Evolutionary conservation across 2,329 filamentous ascomycete species (phyloP).

Genomic region (Talaromyces funiculosus): DNA sequence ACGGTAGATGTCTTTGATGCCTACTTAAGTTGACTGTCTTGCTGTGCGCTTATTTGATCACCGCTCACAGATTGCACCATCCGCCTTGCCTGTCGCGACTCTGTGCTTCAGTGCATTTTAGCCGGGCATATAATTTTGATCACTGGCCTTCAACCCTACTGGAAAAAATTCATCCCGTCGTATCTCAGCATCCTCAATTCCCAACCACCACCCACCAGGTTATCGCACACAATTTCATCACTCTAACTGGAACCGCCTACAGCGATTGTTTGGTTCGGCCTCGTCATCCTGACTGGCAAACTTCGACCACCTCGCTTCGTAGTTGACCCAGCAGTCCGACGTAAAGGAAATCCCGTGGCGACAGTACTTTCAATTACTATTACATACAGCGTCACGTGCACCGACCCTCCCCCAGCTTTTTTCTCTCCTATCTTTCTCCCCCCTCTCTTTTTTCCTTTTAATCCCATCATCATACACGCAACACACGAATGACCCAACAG

Average conservation of each 20-base stretch:
- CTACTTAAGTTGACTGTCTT: not conserved
- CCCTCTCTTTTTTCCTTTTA: not conserved
- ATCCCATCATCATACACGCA: not conserved
- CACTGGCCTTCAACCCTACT: not conserved
- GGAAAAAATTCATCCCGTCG: too few relatives aligned
- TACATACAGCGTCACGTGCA: slow-evolving; percentile 7
- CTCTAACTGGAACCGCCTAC: not conserved
- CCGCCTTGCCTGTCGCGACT: slow-evolving; percentile 7
- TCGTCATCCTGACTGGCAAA: slow-evolving; percentile 9
- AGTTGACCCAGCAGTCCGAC: too few relatives aligned
- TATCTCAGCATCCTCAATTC: too few relatives aligned
- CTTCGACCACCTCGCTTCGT: too few relatives aligned
- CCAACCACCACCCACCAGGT: too few relatives aligned
- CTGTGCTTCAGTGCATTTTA: not conserved
- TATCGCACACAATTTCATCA: not conserved
- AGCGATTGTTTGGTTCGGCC: not conserved
- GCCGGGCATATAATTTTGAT: not conserved
- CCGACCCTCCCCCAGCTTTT: not conserved
- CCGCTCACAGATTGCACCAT: slow-evolving; percentile 11
- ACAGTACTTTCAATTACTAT: not conserved
- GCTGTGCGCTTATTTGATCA: slow-evolving; percentile 8
- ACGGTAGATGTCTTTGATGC: not conserved
- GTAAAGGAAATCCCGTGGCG: not conserved
- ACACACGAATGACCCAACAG: slow-evolving; percentile 34
- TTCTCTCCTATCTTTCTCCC: not conserved